phyloP scores from a whole-genome alignment of 2,329 filamentous ascomycete species.

The Whalleya microplaca region DNA sequence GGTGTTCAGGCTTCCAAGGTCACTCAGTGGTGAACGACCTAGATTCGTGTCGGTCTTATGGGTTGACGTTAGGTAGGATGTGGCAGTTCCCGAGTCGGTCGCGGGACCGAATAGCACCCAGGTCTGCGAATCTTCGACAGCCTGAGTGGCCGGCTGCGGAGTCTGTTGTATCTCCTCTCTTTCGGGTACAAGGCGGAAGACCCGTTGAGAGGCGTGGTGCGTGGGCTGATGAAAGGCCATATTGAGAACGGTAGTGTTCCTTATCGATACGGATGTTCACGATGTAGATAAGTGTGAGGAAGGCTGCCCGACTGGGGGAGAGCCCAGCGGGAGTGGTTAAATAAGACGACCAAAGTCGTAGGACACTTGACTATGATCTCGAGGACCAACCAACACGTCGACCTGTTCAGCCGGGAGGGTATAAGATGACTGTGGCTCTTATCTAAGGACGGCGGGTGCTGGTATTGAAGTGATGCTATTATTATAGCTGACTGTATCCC shows the following conservation, averaged over 20 bases:
- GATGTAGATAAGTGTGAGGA: slow-evolving; percentile 31
- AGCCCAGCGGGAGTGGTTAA: slow-evolving; percentile 26
- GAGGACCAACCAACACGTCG: slow-evolving; percentile 2
- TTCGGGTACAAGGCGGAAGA: slow-evolving; percentile 44
- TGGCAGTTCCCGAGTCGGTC: slow-evolving; percentile 62
- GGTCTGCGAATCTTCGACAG: slow-evolving; percentile 77
- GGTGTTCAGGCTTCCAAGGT: slow-evolving; percentile 78
- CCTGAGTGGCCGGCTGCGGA: slow-evolving; percentile 39
- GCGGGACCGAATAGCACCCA: slow-evolving; percentile 93
- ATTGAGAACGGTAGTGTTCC: slow-evolving; percentile 10
- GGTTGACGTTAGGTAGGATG: slow-evolving; percentile 70
- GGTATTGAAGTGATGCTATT: neutral
- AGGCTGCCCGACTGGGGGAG: slow-evolving; percentile 27
- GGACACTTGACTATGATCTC: slow-evolving; percentile 7
- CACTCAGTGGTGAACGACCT: slow-evolving; percentile 75
- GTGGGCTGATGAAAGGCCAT: slow-evolving; percentile 67
- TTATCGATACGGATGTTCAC: slow-evolving; percentile 30
- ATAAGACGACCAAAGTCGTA: slow-evolving; percentile 18
- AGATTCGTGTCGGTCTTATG: slow-evolving; percentile 66
- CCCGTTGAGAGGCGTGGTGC: slow-evolving; percentile 54
- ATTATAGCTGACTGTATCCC: slow-evolving; percentile 1
- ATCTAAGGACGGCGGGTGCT: neutral
- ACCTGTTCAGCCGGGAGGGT: slow-evolving; percentile 1
- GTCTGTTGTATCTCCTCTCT: slow-evolving; percentile 43
- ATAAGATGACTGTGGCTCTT: neutral